Conservation (phyloP, 208 protist genomes). For the Porcisia deanei region DNA sequence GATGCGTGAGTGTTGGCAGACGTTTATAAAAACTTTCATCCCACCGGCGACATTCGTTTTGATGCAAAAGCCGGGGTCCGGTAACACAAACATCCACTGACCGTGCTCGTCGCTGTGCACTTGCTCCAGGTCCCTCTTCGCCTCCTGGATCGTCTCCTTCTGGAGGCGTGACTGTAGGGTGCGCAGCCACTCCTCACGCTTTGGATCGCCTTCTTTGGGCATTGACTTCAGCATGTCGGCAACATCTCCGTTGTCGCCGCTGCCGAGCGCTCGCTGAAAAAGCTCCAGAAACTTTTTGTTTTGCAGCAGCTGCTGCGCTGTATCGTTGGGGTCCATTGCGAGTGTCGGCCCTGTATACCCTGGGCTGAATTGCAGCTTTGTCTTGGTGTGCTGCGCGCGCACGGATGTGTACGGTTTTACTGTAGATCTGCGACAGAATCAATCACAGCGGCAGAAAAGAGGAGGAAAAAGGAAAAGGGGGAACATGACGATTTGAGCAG, state of each 20-base stretch:
- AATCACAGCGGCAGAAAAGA: neutral
- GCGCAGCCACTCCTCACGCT: slow-evolving; percentile 71
- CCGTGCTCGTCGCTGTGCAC: slow-evolving; percentile 88
- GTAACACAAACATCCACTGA: slow-evolving; percentile 89
- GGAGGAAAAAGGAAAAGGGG: neutral
- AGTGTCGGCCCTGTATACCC: neutral
- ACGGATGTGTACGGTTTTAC: neutral
- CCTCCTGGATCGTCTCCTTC: slow-evolving; percentile 53
- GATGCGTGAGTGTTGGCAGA: slow-evolving; percentile 85
- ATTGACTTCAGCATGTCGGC: slow-evolving; percentile 51
- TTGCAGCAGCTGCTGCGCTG: slow-evolving; percentile 64
- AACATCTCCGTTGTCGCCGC: slow-evolving; percentile 18
- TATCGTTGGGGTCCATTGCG: slow-evolving; percentile 31
- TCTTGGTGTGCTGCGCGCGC: neutral
- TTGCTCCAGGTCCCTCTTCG: slow-evolving; percentile 75
- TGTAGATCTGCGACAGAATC: neutral
- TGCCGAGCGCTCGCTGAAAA: slow-evolving; percentile 64
- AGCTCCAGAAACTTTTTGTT: slow-evolving; percentile 82
- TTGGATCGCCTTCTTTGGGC: slow-evolving; percentile 72
- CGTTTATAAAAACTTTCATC: slow-evolving; percentile 90
- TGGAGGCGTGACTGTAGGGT: slow-evolving; percentile 72
- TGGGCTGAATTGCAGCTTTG: neutral
- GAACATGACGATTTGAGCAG: neutral
- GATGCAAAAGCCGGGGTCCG: slow-evolving; percentile 83
- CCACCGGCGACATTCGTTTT: slow-evolving; percentile 71